Conservation (phyloP, 1,284 basidiomycete species). For the Stygiomarasmius scandens region DNA sequence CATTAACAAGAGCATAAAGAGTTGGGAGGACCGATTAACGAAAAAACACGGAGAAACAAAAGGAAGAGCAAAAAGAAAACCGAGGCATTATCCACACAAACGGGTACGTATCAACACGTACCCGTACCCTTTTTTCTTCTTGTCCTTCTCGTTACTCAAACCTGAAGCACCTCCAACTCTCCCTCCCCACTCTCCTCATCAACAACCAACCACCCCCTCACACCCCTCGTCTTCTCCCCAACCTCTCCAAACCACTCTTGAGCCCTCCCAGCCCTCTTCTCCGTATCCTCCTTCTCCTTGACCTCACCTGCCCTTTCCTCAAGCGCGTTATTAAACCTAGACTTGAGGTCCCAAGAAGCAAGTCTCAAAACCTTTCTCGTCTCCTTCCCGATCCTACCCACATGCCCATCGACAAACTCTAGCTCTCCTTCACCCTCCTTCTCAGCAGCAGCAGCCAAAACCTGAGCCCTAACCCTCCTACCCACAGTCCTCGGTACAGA, state of each 20-base stretch:
- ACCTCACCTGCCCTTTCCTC: slow-evolving; percentile 80
- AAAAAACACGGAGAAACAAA: too few relatives aligned
- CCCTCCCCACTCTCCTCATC: not conserved
- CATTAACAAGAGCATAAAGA: too few relatives aligned
- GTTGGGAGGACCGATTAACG: too few relatives aligned
- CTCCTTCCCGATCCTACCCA: slow-evolving; percentile 79
- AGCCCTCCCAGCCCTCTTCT: slow-evolving; percentile 72
- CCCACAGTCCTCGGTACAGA: slow-evolving; percentile 94
- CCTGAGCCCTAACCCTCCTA: slow-evolving; percentile 67
- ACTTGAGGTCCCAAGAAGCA: slow-evolving; percentile 90
- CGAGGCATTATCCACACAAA: too few relatives aligned
- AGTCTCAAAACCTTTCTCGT: slow-evolving; percentile 92
- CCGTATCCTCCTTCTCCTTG: slow-evolving; percentile 75
- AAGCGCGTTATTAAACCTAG: slow-evolving; percentile 82
- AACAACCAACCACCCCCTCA: slow-evolving; percentile 36
- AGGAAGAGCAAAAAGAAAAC: too few relatives aligned
- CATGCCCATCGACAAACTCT: slow-evolving; percentile 72
- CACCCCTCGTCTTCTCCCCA: slow-evolving; percentile 56
- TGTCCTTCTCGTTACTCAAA: too few relatives aligned
- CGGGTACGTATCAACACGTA: too few relatives aligned
- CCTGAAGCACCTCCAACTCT: too few relatives aligned
- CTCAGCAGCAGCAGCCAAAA: slow-evolving; percentile 47
- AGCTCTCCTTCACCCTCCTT: slow-evolving; percentile 46
- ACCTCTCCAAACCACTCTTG: slow-evolving; percentile 72
- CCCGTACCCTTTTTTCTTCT: too few relatives aligned